These are phyloP conservation scores for Emydomyces testavorans DNA, from an alignment of 2,329 filamentous ascomycete species.

Conservation along the genomic window DNA sequence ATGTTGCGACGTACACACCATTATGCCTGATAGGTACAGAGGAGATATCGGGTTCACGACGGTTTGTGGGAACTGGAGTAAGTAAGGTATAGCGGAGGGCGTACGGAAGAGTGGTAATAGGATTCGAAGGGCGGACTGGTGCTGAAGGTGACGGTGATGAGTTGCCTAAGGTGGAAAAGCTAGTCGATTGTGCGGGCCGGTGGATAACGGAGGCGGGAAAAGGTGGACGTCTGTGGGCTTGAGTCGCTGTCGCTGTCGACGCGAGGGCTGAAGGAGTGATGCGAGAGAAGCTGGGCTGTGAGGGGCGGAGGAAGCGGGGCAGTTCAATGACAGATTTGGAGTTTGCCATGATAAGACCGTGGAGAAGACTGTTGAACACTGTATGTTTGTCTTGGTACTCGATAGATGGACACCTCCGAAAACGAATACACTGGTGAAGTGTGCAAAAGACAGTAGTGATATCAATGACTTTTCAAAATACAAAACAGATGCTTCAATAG, in stretches of 20 bases:
- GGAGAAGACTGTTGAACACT: not conserved
- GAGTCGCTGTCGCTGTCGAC: not conserved
- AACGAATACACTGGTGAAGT: not conserved
- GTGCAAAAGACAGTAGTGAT: too few relatives aligned
- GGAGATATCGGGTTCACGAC: not conserved
- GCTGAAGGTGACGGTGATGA: not conserved
- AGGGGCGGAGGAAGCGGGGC: slow-evolving; percentile 31
- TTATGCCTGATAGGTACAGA: slow-evolving; percentile 33
- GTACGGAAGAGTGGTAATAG: not conserved
- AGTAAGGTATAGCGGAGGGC: slow-evolving; percentile 3
- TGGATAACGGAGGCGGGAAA: slow-evolving; percentile 4
- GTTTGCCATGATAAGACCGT: slow-evolving; percentile 27
- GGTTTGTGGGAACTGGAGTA: not conserved
- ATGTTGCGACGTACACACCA: slow-evolving; percentile 38
- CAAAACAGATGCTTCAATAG: too few relatives aligned
- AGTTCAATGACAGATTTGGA: slow-evolving; percentile 34
- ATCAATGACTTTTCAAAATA: too few relatives aligned
- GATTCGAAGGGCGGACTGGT: not conserved
- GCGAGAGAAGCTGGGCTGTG: slow-evolving; percentile 3
- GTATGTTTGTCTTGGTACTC: not conserved
- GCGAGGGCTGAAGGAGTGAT: slow-evolving; percentile 6
- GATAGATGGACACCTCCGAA: not conserved
- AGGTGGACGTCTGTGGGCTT: not conserved
- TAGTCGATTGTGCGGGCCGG: not conserved
- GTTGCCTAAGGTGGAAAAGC: not conserved